Evolutionary conservation across 257 asterid species (phyloP).

Genomic region (Nicotiana tabacum): DNA sequence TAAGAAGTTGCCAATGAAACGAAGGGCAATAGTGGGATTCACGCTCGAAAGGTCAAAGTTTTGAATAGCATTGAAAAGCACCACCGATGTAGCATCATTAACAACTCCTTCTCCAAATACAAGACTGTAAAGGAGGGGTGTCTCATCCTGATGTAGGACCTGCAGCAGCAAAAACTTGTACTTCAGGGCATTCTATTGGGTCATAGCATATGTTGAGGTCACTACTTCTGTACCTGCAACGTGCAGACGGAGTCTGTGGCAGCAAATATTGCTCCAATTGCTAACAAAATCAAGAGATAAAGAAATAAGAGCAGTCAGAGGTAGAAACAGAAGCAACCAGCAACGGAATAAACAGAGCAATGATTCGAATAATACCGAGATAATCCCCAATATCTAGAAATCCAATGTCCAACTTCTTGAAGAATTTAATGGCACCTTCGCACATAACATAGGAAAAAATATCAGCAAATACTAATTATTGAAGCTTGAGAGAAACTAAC

Average conservation of each 20-base stretch:
- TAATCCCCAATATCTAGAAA: conserved; percentile 36
- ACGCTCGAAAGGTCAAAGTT: conserved; percentile 27
- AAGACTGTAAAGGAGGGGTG: conserved; percentile 46
- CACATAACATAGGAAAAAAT: neutral
- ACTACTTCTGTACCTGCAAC: conserved; percentile 31
- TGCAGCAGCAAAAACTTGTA: conserved; percentile 12
- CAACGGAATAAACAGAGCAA: neutral
- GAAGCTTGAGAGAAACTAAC: neutral
- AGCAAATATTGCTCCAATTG: conserved; percentile 44
- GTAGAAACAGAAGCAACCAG: neutral
- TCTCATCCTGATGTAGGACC: conserved; percentile 47
- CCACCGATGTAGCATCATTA: conserved; percentile 50
- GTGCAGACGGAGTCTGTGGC: conserved; percentile 55
- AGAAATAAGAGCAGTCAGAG: neutral
- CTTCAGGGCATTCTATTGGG: neutral
- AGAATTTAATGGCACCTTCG: conserved; percentile 25
- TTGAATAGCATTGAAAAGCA: conserved; percentile 46
- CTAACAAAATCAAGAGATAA: conserved; percentile 9
- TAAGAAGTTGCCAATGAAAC: conserved; percentile 31
- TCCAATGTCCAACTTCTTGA: conserved; percentile 24
- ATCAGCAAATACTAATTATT: neutral
- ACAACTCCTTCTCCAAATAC: conserved; percentile 51
- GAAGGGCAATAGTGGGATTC: conserved; percentile 21
- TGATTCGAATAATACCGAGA: conserved; percentile 30
- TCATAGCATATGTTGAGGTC: neutral